These are phyloP conservation scores for Euphrasia confusa DNA, from an alignment of 257 asterid species.

Conservation along the genomic window DNA sequence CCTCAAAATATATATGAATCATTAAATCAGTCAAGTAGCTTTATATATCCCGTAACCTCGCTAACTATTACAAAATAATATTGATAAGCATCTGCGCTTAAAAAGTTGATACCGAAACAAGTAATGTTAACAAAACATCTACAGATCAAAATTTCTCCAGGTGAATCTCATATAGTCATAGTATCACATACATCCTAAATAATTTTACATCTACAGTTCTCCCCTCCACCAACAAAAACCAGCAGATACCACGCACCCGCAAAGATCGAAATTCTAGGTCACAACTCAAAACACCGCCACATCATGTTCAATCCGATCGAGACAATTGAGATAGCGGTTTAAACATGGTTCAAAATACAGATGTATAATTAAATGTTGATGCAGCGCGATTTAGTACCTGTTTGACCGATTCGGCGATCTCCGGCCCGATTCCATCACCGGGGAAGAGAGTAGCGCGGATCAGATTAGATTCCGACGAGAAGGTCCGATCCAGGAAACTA, in stretches of 20 bases:
- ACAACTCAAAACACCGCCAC: conserved; percentile 2
- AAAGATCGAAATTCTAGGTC: neutral
- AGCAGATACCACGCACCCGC: neutral
- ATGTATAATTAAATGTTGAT: neutral
- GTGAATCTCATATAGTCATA: neutral
- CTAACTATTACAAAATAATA: neutral
- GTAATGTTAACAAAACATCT: neutral
- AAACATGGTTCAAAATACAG: neutral
- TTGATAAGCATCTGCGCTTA: neutral
- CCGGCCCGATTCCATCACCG: conserved; percentile 97
- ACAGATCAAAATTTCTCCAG: neutral
- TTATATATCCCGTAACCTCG: neutral
- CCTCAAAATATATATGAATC: neutral
- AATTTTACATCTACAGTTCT: neutral
- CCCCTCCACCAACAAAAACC: conserved; percentile 2
- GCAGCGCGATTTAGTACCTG: conserved; percentile 34
- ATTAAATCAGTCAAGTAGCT: neutral
- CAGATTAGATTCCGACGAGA: conserved; percentile 48
- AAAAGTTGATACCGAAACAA: neutral
- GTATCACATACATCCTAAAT: neutral
- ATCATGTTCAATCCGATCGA: conserved; percentile 8
- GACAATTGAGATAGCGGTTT: neutral
- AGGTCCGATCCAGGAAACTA: conserved; percentile 37
- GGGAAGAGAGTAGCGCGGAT: conserved; percentile 95
- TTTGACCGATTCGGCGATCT: conserved; percentile 81